phyloP scores from a whole-genome alignment of 345 rosid species.

The Excoecaria cochinchinensis region DNA sequence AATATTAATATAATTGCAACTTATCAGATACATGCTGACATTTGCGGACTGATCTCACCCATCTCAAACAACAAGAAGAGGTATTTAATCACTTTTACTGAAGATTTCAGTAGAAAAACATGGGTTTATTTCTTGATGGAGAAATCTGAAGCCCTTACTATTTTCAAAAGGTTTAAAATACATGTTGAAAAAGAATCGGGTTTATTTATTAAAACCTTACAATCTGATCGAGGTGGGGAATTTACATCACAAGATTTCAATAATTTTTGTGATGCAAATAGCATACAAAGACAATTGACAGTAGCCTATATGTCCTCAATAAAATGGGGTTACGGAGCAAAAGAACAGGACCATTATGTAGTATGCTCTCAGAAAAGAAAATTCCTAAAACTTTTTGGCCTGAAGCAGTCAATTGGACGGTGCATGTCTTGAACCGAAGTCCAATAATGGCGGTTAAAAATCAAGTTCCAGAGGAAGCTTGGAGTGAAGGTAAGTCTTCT shows the following conservation, averaged over 20 bases:
- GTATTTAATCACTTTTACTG: not conserved
- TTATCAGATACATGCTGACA: not conserved
- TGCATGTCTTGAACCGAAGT: not conserved
- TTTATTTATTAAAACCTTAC: not conserved
- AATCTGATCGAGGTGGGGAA: not conserved
- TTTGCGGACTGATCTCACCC: not conserved
- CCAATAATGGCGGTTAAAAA: not conserved
- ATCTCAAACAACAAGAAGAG: not conserved
- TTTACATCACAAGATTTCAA: not conserved
- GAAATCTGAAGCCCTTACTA: constrained; percentile 1
- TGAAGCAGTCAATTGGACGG: constrained; percentile 4
- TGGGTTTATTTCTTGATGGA: constrained; percentile 3
- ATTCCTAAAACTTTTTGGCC: constrained; percentile 1
- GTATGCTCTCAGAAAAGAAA: constrained; percentile 1
- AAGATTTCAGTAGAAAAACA: not conserved
- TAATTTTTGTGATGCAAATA: not conserved
- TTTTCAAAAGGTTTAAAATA: not conserved
- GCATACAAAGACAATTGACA: not conserved
- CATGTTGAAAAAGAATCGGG: not conserved
- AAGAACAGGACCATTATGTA: constrained; percentile 4
- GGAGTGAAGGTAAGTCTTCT: not conserved
- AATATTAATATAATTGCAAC: too few relatives aligned
- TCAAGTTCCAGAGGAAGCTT: constrained; percentile 4
- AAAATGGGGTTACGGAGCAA: not conserved
- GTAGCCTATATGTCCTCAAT: not conserved